Conservation (phyloP, 1,284 basidiomycete genomes). For the Marasmius tenuissimus region DNA sequence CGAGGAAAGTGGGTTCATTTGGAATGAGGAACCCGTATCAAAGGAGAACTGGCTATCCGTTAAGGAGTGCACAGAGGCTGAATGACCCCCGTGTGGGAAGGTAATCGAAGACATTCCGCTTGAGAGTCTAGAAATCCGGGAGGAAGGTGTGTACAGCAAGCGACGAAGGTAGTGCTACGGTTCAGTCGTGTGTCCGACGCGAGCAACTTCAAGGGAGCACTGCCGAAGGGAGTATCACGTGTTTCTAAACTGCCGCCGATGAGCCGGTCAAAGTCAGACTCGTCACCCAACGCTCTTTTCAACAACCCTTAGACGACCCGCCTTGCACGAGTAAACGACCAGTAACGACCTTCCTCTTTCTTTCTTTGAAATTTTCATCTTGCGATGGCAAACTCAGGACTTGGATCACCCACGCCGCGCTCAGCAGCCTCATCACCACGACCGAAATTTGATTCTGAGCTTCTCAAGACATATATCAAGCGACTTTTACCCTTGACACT, state of each 20-base stretch:
- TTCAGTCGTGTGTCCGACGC: background rate
- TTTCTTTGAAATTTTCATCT: background rate
- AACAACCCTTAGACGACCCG: too few species aligned
- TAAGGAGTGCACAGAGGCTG: conserved; percentile 20
- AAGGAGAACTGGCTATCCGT: conserved; percentile 36
- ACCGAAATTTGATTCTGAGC: conserved; percentile 69
- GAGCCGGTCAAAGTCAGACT: background rate
- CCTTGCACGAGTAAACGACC: background rate
- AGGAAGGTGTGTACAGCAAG: background rate
- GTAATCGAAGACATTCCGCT: conserved; percentile 48
- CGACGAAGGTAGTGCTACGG: background rate
- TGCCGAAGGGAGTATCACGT: conserved; percentile 3
- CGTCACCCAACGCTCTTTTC: too few species aligned
- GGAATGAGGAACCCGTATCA: conserved; percentile 41
- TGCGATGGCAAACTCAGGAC: conserved; percentile 41
- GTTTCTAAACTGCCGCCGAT: background rate
- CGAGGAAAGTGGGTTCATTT: conserved; percentile 75
- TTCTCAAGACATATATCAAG: conserved; percentile 76
- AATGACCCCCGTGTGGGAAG: conserved; percentile 38
- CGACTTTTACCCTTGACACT: conserved; percentile 70
- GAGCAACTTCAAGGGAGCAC: background rate
- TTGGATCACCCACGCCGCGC: conserved; percentile 51
- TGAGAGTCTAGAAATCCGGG: background rate
- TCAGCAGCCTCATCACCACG: conserved; percentile 57
- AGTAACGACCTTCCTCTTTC: background rate